Base-by-base conservation (phyloP, 2,329 filamentous ascomycete genomes). In the Epichloe typhina region DNA sequence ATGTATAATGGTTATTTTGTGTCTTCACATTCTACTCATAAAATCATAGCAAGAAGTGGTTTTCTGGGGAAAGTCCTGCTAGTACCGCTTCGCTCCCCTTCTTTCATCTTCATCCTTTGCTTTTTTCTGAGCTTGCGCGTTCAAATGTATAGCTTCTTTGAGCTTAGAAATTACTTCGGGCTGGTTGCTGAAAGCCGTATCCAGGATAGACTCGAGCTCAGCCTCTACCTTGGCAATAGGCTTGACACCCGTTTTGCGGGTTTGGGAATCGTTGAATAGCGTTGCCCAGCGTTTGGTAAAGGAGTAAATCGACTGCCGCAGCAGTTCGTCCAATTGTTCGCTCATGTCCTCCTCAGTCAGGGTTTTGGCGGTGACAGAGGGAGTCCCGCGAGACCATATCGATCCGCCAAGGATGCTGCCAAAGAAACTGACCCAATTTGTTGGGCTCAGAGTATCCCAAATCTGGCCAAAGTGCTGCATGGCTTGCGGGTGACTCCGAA, bases 391-490 rank as follows among this genome's bases (percentile, higher is more conserved):
- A 43, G 64, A 74, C 71, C 71, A 79, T 41, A 79, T 60, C 36
- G 76, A 72, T 48, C 77, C 72, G 2, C 75, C 75, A n/a, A 82
- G 72, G 46, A 80, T 72, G 54, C 70, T 73, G 46, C 72, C 72
- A 55, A 84, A 75, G 53, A 82, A 71, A n/a, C 78, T 78, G 45
- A 80, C 68, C 66, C 75, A 73, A 55, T 76, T 77, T 53, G 77
- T 72, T 2, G 71, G 75, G 58, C 71, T 81, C 12, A 83, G 71
- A 0, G 77, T 78, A 48, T 82, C 77, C 79, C 80, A 83, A 40
- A 84, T 82, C 54, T 78, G 78, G 15, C 73, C 69, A 59, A 84
- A 83, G 59, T 84, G 79, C 57, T 82, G 77, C 70, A 79, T 74
- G 5, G 66, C 64, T 26, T 58, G 53, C 12, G 62, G 53, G 43